These are phyloP conservation scores for Calocybe gangraenosa DNA, from an alignment of 768 basidiomycete genomes.

Conservation along the genomic window DNA sequence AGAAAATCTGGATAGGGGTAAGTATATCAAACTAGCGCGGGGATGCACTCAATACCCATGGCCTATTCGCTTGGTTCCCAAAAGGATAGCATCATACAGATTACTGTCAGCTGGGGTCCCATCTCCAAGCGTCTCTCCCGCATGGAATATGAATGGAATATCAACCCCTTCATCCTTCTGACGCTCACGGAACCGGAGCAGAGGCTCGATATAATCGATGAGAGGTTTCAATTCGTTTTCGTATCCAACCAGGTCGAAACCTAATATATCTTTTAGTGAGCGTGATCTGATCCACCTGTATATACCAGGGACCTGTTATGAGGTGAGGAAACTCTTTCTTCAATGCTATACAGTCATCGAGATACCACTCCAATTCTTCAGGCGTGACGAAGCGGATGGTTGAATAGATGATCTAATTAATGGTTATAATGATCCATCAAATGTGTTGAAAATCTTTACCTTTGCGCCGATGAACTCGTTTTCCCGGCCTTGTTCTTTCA, in stretches of 20 bases:
- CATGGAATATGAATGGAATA: constrained; percentile 77
- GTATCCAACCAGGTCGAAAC: constrained; percentile 79
- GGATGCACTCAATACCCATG: constrained; percentile 70
- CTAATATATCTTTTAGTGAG: constrained; percentile 26
- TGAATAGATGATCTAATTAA: constrained; percentile 62
- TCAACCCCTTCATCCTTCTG: constrained; percentile 54
- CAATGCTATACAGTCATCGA: constrained; percentile 71
- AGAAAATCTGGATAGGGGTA: constrained; percentile 61
- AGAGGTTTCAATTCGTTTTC: constrained; percentile 61
- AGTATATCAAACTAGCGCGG: neutral
- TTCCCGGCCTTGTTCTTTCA: constrained; percentile 47
- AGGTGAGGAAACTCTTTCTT: constrained; percentile 74
- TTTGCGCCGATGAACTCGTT: constrained; percentile 65
- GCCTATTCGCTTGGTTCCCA: constrained; percentile 78
- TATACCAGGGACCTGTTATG: constrained; percentile 51
- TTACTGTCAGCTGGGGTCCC: constrained; percentile 68
- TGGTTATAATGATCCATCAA: neutral
- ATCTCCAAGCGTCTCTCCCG: constrained; percentile 78
- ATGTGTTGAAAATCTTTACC: constrained; percentile 28
- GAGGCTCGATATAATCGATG: constrained; percentile 55
- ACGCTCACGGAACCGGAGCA: constrained; percentile 55
- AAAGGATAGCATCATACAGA: constrained; percentile 72
- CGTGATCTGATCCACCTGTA: neutral
- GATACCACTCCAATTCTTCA: constrained; percentile 58
- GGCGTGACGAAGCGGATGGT: constrained; percentile 52